phyloP scores from a whole-genome alignment of 805 yeast genomes.

The Cyberlindnera galapagoensis region DNA sequence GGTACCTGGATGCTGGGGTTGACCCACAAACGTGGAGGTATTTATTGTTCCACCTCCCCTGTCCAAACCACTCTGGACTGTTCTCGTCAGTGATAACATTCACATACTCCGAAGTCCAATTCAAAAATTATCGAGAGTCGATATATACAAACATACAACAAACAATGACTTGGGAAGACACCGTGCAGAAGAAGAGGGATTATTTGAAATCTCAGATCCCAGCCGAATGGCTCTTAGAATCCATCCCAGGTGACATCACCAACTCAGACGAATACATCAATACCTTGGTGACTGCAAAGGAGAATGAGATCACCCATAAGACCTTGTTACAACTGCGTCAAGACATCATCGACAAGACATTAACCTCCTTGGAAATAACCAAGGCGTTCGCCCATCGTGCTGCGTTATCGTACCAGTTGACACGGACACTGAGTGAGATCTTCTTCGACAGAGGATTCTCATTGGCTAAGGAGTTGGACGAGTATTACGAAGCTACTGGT shows the following conservation, averaged over 20 bases:
- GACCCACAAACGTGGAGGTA: too few species aligned
- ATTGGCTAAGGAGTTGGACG: constrained; percentile 49
- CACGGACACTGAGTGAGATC: constrained; percentile 25
- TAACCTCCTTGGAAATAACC: constrained; percentile 10
- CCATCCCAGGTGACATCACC: constrained; percentile 2
- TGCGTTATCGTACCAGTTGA: constrained; percentile 44
- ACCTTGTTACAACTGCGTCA: constrained; percentile 6
- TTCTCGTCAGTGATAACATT: too few species aligned
- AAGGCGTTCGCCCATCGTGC: constrained; percentile 3
- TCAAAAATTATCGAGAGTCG: too few species aligned
- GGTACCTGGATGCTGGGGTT: too few species aligned
- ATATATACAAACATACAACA: too few species aligned
- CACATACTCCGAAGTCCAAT: too few species aligned
- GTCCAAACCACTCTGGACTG: too few species aligned
- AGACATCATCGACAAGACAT: constrained; percentile 4
- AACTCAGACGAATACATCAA: constrained; percentile 5
- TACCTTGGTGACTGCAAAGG: constrained; percentile 4
- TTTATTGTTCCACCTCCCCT: too few species aligned
- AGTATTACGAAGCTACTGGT: constrained; percentile 38
- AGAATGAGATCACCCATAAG: constrained; percentile 4
- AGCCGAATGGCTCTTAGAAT: constrained; percentile 8
- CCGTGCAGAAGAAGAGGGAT: constrained; percentile 11
- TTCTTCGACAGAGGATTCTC: constrained; percentile 51
- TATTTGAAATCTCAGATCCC: constrained; percentile 10
- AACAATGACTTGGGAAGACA: constrained; percentile 13